phyloP scores from a whole-genome alignment of 1,284 basidiomycete genomes.

The Microbotryum intermedium region DNA sequence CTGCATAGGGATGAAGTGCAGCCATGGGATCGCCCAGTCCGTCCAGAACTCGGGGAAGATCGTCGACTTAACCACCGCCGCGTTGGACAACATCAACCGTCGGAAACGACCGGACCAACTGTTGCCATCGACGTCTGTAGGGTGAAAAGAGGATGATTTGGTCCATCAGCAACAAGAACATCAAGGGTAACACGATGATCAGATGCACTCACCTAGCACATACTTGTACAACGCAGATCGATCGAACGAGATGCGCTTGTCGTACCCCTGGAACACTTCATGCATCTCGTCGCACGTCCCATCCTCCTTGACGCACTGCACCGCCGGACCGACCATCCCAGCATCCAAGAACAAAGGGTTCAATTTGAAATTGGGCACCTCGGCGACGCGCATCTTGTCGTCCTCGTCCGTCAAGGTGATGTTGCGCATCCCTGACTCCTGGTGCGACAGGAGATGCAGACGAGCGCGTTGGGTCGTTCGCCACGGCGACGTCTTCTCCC shows the following conservation, averaged over 20 bases:
- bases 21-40: conserved; percentile 30
- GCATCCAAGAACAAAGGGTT: conserved; percentile 30
- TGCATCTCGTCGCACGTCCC: conserved; percentile 31
- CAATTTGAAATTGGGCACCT: conserved; percentile 27
- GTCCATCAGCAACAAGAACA: background rate
- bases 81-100: conserved; percentile 36
- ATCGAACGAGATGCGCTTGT: conserved; percentile 29
- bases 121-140: conserved; percentile 43
- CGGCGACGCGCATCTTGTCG: conserved; percentile 15
- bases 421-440: conserved; percentile 20
- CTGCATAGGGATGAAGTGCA: conserved; percentile 40
- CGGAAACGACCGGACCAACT: conserved; percentile 39
- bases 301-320: conserved; percentile 33
- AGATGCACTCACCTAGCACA: conserved; percentile 17
- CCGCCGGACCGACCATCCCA: conserved; percentile 34
- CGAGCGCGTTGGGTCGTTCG: conserved; percentile 27
- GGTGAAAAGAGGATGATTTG: too few species aligned
- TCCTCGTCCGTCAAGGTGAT: conserved; percentile 26
- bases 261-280: conserved; percentile 29
- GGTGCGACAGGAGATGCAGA: conserved; percentile 26
- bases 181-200: too few species aligned
- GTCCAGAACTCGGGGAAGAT: conserved; percentile 35
- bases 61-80: conserved; percentile 33
- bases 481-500: conserved; percentile 28
- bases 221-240: conserved; percentile 30